These are phyloP conservation scores for Immersiella caudata DNA, from an alignment of 495 filamentous ascomycete species.

Conservation along the genomic window DNA sequence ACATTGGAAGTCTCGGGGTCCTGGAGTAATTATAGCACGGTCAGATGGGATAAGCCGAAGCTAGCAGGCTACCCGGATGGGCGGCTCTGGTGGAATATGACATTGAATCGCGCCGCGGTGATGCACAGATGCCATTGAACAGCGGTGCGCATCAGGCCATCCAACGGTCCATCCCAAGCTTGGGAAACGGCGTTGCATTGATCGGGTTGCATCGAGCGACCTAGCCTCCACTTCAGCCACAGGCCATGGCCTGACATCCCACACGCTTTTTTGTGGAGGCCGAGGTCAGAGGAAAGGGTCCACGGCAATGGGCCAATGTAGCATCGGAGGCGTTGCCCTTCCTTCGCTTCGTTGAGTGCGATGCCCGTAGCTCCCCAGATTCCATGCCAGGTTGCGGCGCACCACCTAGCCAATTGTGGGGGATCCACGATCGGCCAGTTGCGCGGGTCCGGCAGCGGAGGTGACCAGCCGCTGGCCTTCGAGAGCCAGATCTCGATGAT, in stretches of 20 bases:
- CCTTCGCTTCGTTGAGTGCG: neutral
- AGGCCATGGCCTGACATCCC: neutral
- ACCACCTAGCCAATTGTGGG: too few species aligned
- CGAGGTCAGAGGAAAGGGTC: neutral
- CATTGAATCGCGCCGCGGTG: neutral
- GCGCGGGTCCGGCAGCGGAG: constrained; percentile 6
- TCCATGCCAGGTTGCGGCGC: neutral
- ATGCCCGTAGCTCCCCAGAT: neutral
- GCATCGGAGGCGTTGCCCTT: neutral
- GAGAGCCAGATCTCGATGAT: neutral
- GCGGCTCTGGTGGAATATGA: neutral
- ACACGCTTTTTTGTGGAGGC: neutral
- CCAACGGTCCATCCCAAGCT: too few species aligned
- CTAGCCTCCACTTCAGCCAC: neutral
- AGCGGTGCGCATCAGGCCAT: too few species aligned
- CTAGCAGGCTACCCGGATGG: neutral
- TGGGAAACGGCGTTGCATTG: neutral
- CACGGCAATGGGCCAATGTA: neutral
- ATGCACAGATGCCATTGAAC: too few species aligned
- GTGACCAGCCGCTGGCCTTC: neutral
- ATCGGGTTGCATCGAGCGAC: neutral
- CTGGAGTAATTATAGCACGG: neutral
- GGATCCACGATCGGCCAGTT: neutral
- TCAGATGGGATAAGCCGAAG: neutral
- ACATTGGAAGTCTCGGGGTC: neutral